phyloP scores from a whole-genome alignment of 2,329 filamentous ascomycete species.

The Leptographium radiaticola region DNA sequence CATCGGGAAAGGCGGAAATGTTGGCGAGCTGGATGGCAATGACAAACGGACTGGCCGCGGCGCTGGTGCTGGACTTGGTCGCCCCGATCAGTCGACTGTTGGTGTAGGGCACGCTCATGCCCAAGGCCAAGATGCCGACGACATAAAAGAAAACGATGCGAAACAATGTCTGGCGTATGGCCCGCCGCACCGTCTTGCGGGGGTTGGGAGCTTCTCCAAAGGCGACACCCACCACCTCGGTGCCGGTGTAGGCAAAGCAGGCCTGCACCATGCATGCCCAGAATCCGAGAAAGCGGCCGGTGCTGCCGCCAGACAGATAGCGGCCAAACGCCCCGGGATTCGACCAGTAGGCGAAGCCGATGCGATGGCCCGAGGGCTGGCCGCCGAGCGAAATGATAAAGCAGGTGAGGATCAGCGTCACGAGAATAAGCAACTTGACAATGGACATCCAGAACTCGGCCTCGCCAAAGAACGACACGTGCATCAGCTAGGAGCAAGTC shows the following conservation, averaged over 20 bases:
- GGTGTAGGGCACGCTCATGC: constrained; percentile 59
- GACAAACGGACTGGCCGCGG: too few species aligned
- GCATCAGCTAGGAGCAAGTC: too few species aligned
- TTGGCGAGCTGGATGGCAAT: too few species aligned
- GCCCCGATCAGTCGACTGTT: constrained; percentile 51
- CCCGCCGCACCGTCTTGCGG: constrained; percentile 38
- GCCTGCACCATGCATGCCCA: too few species aligned
- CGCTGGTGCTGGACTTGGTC: constrained; percentile 59
- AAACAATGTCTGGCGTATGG: constrained; percentile 47
- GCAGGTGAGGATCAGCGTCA: constrained; percentile 58
- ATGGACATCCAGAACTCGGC: constrained; percentile 69
- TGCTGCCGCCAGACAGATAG: constrained; percentile 60
- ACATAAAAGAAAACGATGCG: constrained; percentile 52
- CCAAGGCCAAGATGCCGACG: constrained; percentile 58
- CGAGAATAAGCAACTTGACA: constrained; percentile 55
- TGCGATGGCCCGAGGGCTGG: constrained; percentile 54
- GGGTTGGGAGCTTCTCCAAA: constrained; percentile 49
- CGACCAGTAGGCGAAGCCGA: constrained; percentile 57
- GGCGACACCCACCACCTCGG: constrained; percentile 49
- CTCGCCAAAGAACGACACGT: constrained; percentile 45
- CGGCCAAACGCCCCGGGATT: constrained; percentile 51
- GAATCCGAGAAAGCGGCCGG: too few species aligned
- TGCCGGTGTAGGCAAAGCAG: constrained; percentile 58
- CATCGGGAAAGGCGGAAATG: too few species aligned
- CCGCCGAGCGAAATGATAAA: constrained; percentile 56